phyloP scores from a whole-genome alignment of 768 basidiomycete species.

The Mycena chlorophos region DNA sequence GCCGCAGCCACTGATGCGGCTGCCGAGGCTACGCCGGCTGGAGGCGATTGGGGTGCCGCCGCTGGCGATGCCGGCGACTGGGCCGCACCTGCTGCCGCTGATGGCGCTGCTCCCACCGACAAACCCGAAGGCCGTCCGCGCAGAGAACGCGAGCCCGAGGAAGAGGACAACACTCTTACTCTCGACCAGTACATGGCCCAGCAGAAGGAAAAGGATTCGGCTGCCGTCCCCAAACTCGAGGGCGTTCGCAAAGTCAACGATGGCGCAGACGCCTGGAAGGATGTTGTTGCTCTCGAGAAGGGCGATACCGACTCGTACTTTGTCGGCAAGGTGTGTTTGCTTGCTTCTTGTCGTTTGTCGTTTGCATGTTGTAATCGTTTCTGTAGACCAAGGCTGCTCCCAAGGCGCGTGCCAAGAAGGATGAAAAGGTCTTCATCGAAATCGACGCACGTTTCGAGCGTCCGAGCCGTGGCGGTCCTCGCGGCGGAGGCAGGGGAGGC shows the following conservation, averaged over 20 bases:
- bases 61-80: conserved; percentile 26
- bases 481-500: conserved; percentile 44
- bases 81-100: conserved; percentile 30
- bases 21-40: conserved; percentile 43
- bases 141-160: conserved; percentile 68
- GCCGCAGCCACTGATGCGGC: conserved; percentile 72
- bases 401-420: conserved; percentile 76
- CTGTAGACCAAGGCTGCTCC: conserved; percentile 60
- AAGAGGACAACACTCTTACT: conserved; percentile 92
- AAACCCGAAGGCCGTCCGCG: conserved; percentile 39
- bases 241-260: conserved; percentile 76
- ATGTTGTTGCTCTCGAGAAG: conserved; percentile 64
- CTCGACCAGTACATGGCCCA: conserved; percentile 91
- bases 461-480: conserved; percentile 67
- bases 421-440: conserved; percentile 89
- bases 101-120: conserved; percentile 21
- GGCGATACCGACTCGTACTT: conserved; percentile 76
- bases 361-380: neutral
- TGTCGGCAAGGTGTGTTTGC: conserved; percentile 75
- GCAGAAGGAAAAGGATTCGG: conserved; percentile 60
- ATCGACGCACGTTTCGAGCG: conserved; percentile 89
- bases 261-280: conserved; percentile 74
- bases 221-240: conserved; percentile 77
- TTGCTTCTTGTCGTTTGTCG: neutral
- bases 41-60: conserved; percentile 43